Conservation (phyloP, 495 filamentous ascomycete genomes). For the Penicillium lividum region DNA sequence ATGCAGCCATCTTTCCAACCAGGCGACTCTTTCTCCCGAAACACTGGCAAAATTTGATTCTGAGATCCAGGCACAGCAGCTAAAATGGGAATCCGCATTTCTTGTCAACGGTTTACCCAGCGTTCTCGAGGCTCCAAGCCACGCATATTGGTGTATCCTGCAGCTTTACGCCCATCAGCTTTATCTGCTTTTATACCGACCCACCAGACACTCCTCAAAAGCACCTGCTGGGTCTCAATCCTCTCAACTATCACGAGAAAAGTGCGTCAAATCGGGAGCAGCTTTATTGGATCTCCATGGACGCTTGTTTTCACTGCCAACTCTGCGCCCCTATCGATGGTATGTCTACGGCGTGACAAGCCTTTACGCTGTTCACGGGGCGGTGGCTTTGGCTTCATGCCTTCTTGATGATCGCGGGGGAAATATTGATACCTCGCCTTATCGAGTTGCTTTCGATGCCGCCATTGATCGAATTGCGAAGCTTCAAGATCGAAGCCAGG, state of each 20-base stretch:
- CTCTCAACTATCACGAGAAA: conserved; percentile 7
- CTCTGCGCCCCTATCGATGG: conserved; percentile 21
- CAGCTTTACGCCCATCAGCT: conserved; percentile 28
- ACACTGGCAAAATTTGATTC: conserved; percentile 9
- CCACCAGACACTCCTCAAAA: conserved; percentile 12
- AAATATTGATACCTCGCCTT: neutral
- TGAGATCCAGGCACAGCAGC: conserved; percentile 18
- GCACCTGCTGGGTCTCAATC: neutral
- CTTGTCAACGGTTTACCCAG: conserved; percentile 18
- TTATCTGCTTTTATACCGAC: conserved; percentile 24
- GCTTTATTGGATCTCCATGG: conserved; percentile 19
- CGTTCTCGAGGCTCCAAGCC: conserved; percentile 18
- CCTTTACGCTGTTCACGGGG: conserved; percentile 20
- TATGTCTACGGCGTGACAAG: conserved; percentile 19
- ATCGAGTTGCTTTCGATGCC: neutral
- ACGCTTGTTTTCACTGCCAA: conserved; percentile 19
- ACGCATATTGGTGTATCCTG: conserved; percentile 25
- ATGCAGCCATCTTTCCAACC: conserved; percentile 19
- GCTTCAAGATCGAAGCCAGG: conserved; percentile 11
- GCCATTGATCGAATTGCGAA: neutral
- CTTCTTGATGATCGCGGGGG: conserved; percentile 7
- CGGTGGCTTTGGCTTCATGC: conserved; percentile 23
- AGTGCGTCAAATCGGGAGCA: conserved; percentile 13
- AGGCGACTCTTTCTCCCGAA: conserved; percentile 1
- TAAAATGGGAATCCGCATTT: conserved; percentile 20